These are phyloP conservation scores for Oryza brachyantha DNA, from an alignment of 176 grass and related monocot species.

Conservation along the genomic window DNA sequence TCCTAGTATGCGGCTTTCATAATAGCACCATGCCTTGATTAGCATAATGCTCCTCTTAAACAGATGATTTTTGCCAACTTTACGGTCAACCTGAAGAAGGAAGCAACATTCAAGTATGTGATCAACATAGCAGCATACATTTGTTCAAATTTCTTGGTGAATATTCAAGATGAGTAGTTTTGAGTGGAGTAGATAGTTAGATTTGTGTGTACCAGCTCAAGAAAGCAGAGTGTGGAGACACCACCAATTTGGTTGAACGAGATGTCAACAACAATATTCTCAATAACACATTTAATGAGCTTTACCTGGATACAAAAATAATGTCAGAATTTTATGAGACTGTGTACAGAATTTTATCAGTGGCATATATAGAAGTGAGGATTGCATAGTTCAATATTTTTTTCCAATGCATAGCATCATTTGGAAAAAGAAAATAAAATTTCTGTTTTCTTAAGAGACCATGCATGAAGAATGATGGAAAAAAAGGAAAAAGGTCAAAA, in stretches of 20 bases:
- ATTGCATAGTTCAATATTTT: background rate
- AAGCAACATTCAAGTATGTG: background rate
- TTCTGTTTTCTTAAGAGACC: background rate
- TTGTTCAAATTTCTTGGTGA: background rate
- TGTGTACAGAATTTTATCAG: background rate
- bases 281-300: constrained; percentile 73
- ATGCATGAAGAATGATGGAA: background rate
- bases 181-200: background rate
- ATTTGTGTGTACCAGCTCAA: constrained; percentile 46
- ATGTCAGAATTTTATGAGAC: background rate
- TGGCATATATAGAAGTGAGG: background rate
- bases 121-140: background rate
- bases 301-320: constrained; percentile 60
- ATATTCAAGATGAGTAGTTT: background rate
- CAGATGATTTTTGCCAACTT: constrained; percentile 36
- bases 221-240: constrained; percentile 69
- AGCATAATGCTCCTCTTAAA: constrained; percentile 70
- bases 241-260: constrained; percentile 80
- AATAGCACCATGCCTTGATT: constrained; percentile 75
- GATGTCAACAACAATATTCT: constrained; percentile 80
- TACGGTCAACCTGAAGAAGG: background rate
- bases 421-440: background rate
- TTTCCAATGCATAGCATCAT: background rate
- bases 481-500: background rate
- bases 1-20: constrained; percentile 67